Evolutionary conservation across 768 basidiomycete genomes (phyloP).

Genomic region (Naganishia onofrii): DNA sequence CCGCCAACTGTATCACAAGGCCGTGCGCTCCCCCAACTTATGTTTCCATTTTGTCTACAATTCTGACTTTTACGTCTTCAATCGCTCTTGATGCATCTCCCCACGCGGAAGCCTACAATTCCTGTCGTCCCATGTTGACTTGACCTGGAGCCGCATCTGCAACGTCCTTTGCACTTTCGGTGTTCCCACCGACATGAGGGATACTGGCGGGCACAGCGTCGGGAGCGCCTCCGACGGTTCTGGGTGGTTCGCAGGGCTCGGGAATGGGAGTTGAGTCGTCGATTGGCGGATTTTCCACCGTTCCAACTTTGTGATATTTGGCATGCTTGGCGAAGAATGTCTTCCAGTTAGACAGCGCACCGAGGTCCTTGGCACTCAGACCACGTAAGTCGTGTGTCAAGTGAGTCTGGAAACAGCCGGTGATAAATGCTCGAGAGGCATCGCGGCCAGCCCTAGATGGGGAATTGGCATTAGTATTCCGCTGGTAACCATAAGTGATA

Average conservation of each 20-base stretch:
- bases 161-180: background rate
- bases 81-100: background rate
- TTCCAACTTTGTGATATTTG: conserved; percentile 73
- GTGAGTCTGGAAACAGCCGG: conserved; percentile 88
- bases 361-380: conserved; percentile 66
- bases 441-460: conserved; percentile 66
- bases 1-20: no score
- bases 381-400: conserved; percentile 87
- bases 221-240: conserved; percentile 13
- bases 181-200: conserved; percentile 1
- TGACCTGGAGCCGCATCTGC: background rate
- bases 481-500: background rate
- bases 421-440: conserved; percentile 87
- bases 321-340: conserved; percentile 79
- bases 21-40: no score
- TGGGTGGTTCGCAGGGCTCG: conserved; percentile 37
- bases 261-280: conserved; percentile 47
- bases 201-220: conserved; percentile 2
- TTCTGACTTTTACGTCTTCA: background rate
- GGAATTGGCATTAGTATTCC: background rate
- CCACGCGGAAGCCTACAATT: background rate
- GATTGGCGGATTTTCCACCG: conserved; percentile 56
- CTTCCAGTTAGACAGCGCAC: conserved; percentile 80
- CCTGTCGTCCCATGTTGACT: background rate
- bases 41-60: no score